phyloP scores from a whole-genome alignment of 169 alveolate species.

The Eimeria zaria region DNA sequence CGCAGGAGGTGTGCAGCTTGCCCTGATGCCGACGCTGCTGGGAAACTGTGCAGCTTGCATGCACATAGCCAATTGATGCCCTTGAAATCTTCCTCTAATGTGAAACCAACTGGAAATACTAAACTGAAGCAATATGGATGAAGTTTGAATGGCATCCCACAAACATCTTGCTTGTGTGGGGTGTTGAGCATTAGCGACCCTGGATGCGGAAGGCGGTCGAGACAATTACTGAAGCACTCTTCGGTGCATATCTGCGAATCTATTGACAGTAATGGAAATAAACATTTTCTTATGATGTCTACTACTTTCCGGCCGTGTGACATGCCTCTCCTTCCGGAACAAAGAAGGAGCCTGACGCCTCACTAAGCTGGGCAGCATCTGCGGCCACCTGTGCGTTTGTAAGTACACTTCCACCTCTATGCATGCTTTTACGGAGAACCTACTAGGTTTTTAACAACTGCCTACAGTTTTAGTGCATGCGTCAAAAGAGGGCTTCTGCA shows the following conservation, averaged over 20 bases:
- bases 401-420: not conserved
- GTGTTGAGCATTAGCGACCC: not conserved
- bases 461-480: not conserved
- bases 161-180: not conserved
- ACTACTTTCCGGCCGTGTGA: not conserved
- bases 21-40: no score
- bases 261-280: not conserved
- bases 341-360: not conserved
- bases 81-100: not conserved
- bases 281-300: not conserved
- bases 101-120: not conserved
- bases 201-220: not conserved
- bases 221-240: not conserved
- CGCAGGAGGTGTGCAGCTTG: not conserved
- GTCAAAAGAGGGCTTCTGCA: not conserved
- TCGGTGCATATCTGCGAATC: not conserved
- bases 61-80: not conserved
- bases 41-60: not conserved
- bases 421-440: not conserved
- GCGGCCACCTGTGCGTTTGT: not conserved
- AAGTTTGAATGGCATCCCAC: not conserved
- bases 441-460: not conserved
- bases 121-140: not conserved
- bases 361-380: not conserved
- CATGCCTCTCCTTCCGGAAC: not conserved